Percentiles rank a stretch among this genome's conserved stretches.
Conservation (phyloP, 2,329 filamentous ascomycete genomes). For the Nannizzia gypsea region DNA sequence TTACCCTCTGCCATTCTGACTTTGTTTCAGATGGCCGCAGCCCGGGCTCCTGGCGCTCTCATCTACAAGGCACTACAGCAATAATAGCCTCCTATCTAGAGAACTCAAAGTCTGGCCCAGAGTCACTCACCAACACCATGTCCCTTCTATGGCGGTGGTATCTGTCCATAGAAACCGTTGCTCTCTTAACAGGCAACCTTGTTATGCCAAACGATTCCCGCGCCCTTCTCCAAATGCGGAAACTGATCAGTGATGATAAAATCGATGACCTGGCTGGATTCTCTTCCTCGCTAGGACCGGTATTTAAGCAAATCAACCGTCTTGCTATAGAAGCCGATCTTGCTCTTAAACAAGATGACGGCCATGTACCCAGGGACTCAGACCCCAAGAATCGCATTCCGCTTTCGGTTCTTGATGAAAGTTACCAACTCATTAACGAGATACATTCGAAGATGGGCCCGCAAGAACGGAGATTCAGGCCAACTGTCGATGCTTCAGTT, state of each 20-base stretch:
- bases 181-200: conserved; percentile 13
- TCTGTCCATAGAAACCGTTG: conserved; percentile 14
- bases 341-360: neutral
- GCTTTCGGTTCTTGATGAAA: conserved; percentile 8
- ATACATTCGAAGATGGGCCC: conserved; percentile 11
- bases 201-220: conserved; percentile 10
- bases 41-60: conserved; percentile 14
- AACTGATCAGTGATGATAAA: conserved; percentile 11
- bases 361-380: neutral
- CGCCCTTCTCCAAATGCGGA: conserved; percentile 8
- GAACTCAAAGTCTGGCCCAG: neutral
- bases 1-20: conserved; percentile 14
- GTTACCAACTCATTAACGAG: conserved; percentile 11
- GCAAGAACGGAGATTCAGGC: conserved; percentile 11
- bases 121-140: conserved; percentile 8
- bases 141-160: conserved; percentile 16
- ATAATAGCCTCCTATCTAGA: conserved; percentile 14
- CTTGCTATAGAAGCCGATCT: conserved; percentile 11
- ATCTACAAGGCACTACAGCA: conserved; percentile 14
- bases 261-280: conserved; percentile 16
- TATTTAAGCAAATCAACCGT: conserved; percentile 13
- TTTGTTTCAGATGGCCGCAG: conserved; percentile 14
- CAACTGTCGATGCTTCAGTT: conserved; percentile 9
- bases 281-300: conserved; percentile 12
- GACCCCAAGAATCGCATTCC: conserved; percentile 3